A percentile compares a stretch with the other conserved stretches of the same genome.
Evolutionary conservation across 352 stramenopile genomes (phyloP).

Genomic region (Pythium brachiatum): DNA sequence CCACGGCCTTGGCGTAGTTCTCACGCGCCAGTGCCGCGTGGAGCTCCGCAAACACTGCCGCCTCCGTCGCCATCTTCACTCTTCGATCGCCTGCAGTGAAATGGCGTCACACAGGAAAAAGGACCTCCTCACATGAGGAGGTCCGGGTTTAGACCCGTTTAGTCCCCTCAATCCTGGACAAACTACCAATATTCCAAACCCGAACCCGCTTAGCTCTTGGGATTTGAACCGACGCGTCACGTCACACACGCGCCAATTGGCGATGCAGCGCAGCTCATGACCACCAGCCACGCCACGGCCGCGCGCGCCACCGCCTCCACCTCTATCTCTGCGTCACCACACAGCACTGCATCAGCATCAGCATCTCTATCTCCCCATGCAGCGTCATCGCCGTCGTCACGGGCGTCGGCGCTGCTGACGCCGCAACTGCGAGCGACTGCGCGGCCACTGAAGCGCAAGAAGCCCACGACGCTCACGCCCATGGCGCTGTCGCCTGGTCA

Average conservation of each 20-base stretch:
- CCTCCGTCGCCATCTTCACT: conserved; percentile 33
- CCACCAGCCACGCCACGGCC: conserved; percentile 2
- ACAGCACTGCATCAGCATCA: neutral
- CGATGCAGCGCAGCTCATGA: conserved; percentile 10
- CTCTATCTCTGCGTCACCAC: neutral
- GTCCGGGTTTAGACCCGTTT: conserved; percentile 1
- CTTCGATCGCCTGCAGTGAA: too few species aligned
- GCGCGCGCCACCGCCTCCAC: neutral
- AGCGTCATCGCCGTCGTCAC: neutral
- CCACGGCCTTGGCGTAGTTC: conserved; percentile 74
- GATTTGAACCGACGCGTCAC: conserved; percentile 5
- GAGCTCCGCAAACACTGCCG: conserved; percentile 73
- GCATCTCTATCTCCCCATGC: neutral
- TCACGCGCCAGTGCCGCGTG: conserved; percentile 70
- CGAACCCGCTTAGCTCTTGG: conserved; percentile 9
- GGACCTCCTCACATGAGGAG: conserved; percentile 1
- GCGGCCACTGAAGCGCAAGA: conserved; percentile 17
- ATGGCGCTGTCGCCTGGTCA: conserved; percentile 1
- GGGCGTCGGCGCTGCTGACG: neutral
- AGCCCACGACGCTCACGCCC: conserved; percentile 19
- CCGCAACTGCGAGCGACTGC: too few species aligned
- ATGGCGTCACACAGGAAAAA: too few species aligned
- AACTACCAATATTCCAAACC: conserved; percentile 2
- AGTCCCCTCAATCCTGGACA: neutral
- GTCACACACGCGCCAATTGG: neutral